Conservation (phyloP, 2,329 filamentous ascomycete species). For the Fusarium nelsonii region DNA sequence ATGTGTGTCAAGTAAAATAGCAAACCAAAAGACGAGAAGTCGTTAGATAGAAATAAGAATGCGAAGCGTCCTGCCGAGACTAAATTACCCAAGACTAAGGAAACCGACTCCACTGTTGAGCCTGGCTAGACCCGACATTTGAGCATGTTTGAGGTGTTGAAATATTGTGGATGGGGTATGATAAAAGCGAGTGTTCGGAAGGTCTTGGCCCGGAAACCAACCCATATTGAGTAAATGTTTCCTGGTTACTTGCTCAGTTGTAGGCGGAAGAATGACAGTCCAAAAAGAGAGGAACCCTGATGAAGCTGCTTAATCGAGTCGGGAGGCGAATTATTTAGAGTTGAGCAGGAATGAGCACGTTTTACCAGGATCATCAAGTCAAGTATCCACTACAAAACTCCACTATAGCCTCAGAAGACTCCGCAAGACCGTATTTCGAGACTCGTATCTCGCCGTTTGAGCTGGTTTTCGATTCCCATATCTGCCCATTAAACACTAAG, state of each 20-base stretch:
- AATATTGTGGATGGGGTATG: constrained; percentile 12
- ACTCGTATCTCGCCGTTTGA: constrained; percentile 8
- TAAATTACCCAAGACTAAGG: background rate
- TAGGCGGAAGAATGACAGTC: background rate
- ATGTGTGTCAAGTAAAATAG: constrained; percentile 2
- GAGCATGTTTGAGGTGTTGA: constrained; percentile 36
- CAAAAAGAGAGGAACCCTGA: background rate
- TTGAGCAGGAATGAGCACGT: constrained; percentile 57
- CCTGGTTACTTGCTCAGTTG: constrained; percentile 44
- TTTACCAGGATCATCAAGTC: constrained; percentile 44
- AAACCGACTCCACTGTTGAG: constrained; percentile 24
- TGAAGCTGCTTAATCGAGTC: background rate
- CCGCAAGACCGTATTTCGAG: constrained; percentile 22
- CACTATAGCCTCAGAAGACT: constrained; percentile 13
- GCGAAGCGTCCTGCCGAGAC: constrained; percentile 3
- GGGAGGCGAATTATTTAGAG: constrained; percentile 18
- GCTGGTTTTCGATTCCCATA: constrained; percentile 7
- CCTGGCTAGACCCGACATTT: constrained; percentile 6
- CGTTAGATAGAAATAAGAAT: constrained; percentile 47
- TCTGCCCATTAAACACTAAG: background rate
- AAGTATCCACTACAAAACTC: constrained; percentile 16
- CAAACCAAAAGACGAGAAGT: constrained; percentile 29
- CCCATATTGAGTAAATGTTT: constrained; percentile 38
- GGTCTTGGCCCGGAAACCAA: constrained; percentile 40
- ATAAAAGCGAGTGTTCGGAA: constrained; percentile 8